Conservation (phyloP, 441 rosid species). For the Viola pubescens region DNA sequence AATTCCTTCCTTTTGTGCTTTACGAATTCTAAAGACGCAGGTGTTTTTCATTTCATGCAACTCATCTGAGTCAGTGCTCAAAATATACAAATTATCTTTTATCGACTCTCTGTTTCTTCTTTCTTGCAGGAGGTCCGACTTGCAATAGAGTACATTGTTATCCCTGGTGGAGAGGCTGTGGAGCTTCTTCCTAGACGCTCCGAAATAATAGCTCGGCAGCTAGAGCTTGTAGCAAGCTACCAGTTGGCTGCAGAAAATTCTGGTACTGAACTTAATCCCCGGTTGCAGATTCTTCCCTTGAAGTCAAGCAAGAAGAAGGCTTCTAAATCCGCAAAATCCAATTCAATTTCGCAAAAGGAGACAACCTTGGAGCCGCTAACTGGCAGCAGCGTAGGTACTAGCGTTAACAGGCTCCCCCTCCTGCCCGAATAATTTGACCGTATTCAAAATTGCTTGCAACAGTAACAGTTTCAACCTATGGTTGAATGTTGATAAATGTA, state of each 20-base stretch:
- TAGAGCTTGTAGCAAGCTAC: conserved; percentile 84
- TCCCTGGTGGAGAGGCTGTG: conserved; percentile 92
- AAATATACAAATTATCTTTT: background rate
- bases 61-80: background rate
- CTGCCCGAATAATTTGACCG: conserved; percentile 46
- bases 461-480: conserved; percentile 12
- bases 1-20: conserved; percentile 14
- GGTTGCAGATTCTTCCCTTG: conserved; percentile 84
- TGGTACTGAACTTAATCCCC: conserved; percentile 67
- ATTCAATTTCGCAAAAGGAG: conserved; percentile 18
- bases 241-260: conserved; percentile 79
- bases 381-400: conserved; percentile 31
- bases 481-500: conserved; percentile 14
- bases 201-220: conserved; percentile 73
- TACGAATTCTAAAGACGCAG: conserved; percentile 5
- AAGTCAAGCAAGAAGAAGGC: conserved; percentile 40
- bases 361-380: conserved; percentile 17
- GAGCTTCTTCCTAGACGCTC: conserved; percentile 93
- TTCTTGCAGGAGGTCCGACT: conserved; percentile 71
- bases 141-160: conserved; percentile 88
- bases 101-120: conserved; percentile 6
- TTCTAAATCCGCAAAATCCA: conserved; percentile 28
- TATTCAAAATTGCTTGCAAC: background rate
- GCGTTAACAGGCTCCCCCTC: conserved; percentile 55
- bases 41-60: background rate